A percentile compares a stretch with the other conserved stretches of the same genome.
These are phyloP conservation scores for Candida ficus DNA, from an alignment of 805 yeast species.

Conservation along the genomic window DNA sequence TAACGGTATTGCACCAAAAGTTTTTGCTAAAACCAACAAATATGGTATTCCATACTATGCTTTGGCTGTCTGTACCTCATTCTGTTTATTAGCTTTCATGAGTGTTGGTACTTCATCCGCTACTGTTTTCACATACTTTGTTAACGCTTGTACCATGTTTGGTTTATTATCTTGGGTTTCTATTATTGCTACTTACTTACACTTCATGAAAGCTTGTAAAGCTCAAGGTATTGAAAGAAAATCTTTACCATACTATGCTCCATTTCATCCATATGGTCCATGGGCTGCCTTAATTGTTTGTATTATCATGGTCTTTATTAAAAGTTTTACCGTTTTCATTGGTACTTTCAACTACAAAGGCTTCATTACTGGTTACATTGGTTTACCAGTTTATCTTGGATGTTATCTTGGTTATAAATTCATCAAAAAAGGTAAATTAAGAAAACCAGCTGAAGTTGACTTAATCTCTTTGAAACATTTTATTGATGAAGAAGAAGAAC, in stretches of 20 bases:
- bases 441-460: slow-evolving; percentile 54
- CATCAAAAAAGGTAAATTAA: slow-evolving; percentile 40
- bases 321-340: slow-evolving; percentile 70
- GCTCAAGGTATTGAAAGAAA: slow-evolving; percentile 61
- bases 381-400: slow-evolving; percentile 61
- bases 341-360: slow-evolving; percentile 57
- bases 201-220: slow-evolving; percentile 57
- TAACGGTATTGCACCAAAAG: slow-evolving; percentile 68
- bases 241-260: slow-evolving; percentile 57
- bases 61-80: slow-evolving; percentile 40
- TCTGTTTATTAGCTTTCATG: slow-evolving; percentile 69
- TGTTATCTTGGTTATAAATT: slow-evolving; percentile 72
- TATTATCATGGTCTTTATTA: slow-evolving; percentile 51
- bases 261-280: slow-evolving; percentile 66
- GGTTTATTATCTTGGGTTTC: slow-evolving; percentile 75
- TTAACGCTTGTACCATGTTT: slow-evolving; percentile 70
- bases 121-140: slow-evolving; percentile 63
- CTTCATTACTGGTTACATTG: slow-evolving; percentile 77
- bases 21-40: slow-evolving; percentile 60
- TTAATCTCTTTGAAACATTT: slow-evolving; percentile 46
- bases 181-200: slow-evolving; percentile 61
- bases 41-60: slow-evolving; percentile 69
- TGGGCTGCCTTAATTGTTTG: slow-evolving; percentile 53
- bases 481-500: slow-evolving; percentile 22
- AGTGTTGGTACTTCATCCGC: slow-evolving; percentile 51